A percentile compares a stretch with the other conserved stretches of the same genome.
Conservation (phyloP, 495 filamentous ascomycete genomes). For the Aspergillus cristatus region DNA sequence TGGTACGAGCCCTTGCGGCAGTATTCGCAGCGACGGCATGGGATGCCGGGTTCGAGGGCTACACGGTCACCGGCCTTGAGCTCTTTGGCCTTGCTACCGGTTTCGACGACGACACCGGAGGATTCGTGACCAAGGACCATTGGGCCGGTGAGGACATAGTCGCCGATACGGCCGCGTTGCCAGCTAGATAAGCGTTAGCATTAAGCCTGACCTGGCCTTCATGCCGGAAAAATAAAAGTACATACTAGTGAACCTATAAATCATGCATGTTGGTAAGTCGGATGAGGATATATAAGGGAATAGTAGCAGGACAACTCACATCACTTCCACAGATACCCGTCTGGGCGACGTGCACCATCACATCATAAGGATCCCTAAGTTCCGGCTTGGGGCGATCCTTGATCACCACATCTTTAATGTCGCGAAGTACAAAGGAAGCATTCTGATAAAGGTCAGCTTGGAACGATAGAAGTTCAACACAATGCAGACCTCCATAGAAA, state of each 20-base stretch:
- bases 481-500: no score
- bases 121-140: constrained; percentile 60
- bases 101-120: constrained; percentile 49
- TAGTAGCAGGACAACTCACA: constrained; percentile 21
- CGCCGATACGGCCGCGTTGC: constrained; percentile 49
- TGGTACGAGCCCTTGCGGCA: constrained; percentile 60
- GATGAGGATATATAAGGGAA: neutral
- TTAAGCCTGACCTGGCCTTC: no score
- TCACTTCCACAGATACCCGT: constrained; percentile 78
- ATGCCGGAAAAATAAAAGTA: no score
- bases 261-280: no score
- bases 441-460: neutral
- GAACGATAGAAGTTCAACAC: no score
- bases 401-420: neutral
- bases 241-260: neutral
- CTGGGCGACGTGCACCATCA: constrained; percentile 62
- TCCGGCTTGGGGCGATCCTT: constrained; percentile 56
- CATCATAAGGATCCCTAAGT: constrained; percentile 52
- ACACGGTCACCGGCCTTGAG: constrained; percentile 56
- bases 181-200: no score
- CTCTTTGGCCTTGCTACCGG: constrained; percentile 28
- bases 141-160: constrained; percentile 46
- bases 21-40: constrained; percentile 42
- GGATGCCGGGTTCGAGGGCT: constrained; percentile 67
- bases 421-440: neutral